These are phyloP conservation scores for Blastobotrys capitulatus DNA, from an alignment of 1,139 yeast genomes.

Conservation along the genomic window DNA sequence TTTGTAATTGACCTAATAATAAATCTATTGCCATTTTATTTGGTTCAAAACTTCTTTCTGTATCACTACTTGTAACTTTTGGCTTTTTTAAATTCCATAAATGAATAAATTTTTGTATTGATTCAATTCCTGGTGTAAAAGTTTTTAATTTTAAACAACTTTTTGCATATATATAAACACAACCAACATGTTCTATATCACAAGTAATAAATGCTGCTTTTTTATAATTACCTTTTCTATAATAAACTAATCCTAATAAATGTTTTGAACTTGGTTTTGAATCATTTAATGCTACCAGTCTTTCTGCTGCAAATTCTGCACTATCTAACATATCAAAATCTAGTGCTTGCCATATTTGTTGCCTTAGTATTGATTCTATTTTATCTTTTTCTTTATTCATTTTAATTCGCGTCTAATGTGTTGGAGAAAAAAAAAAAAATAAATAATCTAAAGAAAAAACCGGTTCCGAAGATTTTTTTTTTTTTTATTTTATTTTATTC, in stretches of 20 bases:
- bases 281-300: constrained; percentile 56
- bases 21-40: constrained; percentile 61
- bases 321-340: constrained; percentile 65
- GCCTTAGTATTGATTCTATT: constrained; percentile 16
- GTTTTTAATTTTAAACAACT: constrained; percentile 54
- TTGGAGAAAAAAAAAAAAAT: background rate
- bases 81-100: constrained; percentile 20
- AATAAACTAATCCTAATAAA: constrained; percentile 58
- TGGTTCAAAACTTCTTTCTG: constrained; percentile 41
- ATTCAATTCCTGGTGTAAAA: constrained; percentile 59
- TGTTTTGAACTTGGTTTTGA: constrained; percentile 46
- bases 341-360: constrained; percentile 53
- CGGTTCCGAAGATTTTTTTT: background rate
- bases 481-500: too few species aligned
- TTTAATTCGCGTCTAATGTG: background rate
- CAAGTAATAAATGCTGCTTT: constrained; percentile 39
- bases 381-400: constrained; percentile 6
- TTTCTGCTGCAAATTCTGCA: constrained; percentile 78
- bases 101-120: constrained; percentile 36
- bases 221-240: constrained; percentile 50
- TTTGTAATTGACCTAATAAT: constrained; percentile 66
- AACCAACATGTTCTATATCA: constrained; percentile 48
- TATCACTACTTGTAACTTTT: constrained; percentile 5
- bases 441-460: too few species aligned
- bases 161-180: constrained; percentile 63